phyloP scores from a whole-genome alignment of 2,329 filamentous ascomycete genomes.

The Stachybotrys chlorohalonatus region DNA sequence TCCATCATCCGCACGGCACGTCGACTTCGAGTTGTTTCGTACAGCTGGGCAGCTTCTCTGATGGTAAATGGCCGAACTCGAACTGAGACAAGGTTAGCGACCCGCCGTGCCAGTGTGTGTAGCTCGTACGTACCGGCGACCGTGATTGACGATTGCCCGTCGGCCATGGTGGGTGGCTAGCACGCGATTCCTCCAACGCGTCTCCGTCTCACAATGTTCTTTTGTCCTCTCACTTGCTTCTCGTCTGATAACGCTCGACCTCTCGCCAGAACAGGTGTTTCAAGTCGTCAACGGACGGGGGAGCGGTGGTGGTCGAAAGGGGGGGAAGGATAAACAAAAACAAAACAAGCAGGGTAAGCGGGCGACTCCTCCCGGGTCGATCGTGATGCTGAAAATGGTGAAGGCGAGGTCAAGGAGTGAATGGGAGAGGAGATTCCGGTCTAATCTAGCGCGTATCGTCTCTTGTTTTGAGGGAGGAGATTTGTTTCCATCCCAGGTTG shows the following conservation, averaged over 20 bases:
- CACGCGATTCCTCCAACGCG: background rate
- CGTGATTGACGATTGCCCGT: slow-evolving; percentile 44
- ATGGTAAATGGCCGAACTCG: slow-evolving; percentile 71
- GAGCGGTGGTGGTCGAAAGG: background rate
- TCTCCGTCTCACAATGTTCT: background rate
- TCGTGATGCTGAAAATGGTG: background rate
- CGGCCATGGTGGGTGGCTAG: slow-evolving; percentile 10
- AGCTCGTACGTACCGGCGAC: slow-evolving; percentile 39
- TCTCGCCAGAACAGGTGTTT: background rate
- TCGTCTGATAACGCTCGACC: background rate
- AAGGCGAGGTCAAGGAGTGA: background rate
- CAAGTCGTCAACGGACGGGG: background rate
- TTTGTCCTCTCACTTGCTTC: background rate
- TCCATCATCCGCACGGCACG: background rate
- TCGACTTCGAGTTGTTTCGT: slow-evolving; percentile 13
- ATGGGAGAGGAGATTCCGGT: background rate
- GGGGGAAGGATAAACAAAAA: background rate
- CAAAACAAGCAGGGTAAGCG: background rate
- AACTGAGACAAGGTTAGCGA: slow-evolving; percentile 35
- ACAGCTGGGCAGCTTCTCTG: slow-evolving; percentile 88
- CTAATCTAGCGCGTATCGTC: background rate
- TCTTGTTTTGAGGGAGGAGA: background rate
- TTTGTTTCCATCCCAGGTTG: background rate
- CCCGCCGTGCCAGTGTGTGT: background rate
- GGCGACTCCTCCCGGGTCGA: background rate